A percentile compares a stretch with the other conserved stretches of the same genome.
phyloP scores from a whole-genome alignment of 805 yeast species.

The Saccharomycopsis sp. region DNA sequence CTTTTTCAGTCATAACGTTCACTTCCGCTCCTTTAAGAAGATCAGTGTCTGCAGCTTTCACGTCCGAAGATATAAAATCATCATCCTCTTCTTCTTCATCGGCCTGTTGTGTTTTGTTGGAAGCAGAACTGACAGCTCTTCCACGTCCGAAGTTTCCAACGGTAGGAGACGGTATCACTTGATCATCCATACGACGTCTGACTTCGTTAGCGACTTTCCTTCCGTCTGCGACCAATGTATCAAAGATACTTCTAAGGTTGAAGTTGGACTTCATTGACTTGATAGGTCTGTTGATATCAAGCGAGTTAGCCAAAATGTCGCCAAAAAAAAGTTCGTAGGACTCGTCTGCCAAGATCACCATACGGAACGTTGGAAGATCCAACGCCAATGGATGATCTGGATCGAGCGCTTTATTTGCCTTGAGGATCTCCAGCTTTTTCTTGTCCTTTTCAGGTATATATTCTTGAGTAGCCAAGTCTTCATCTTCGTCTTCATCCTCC shows the following conservation, averaged over 20 bases:
- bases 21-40: slow-evolving; percentile 17
- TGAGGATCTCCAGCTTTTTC: slow-evolving; percentile 29
- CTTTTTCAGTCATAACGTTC: slow-evolving; percentile 9
- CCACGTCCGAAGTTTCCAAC: slow-evolving; percentile 4
- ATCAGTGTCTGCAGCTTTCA: slow-evolving; percentile 12
- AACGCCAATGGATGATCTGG: slow-evolving; percentile 69
- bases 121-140: background rate
- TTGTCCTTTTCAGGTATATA: slow-evolving; percentile 24
- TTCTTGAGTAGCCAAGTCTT: slow-evolving; percentile 36
- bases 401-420: slow-evolving; percentile 73
- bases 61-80: slow-evolving; percentile 11
- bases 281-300: slow-evolving; percentile 53
- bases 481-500: slow-evolving; percentile 21
- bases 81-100: slow-evolving; percentile 18
- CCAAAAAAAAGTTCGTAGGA: slow-evolving; percentile 82
- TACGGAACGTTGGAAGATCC: slow-evolving; percentile 80
- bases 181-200: slow-evolving; percentile 73
- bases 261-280: slow-evolving; percentile 37
- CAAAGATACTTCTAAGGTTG: slow-evolving; percentile 78
- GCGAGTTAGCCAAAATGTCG: slow-evolving; percentile 52
- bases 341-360: slow-evolving; percentile 92
- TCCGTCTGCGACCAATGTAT: slow-evolving; percentile 87
- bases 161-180: slow-evolving; percentile 27
- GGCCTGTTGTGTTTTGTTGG: background rate
- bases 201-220: slow-evolving; percentile 85